A percentile compares a stretch with the other conserved stretches of the same genome.
Conservation (phyloP, 2,329 filamentous ascomycete species). For the Fusarium sp. region DNA sequence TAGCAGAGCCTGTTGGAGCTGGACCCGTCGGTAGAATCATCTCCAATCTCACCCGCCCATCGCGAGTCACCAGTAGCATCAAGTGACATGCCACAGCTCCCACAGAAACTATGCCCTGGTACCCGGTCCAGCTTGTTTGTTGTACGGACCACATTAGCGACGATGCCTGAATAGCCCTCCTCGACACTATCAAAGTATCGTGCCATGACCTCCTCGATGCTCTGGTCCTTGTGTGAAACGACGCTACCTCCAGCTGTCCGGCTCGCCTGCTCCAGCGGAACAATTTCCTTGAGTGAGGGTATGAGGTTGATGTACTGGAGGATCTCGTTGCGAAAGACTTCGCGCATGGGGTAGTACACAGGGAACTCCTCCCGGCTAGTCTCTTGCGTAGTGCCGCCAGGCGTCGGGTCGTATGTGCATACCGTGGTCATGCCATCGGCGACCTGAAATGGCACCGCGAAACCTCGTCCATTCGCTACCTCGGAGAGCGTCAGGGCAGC, state of each 20-base stretch:
- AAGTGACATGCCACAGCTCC: constrained; percentile 79
- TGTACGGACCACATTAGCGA: constrained; percentile 95
- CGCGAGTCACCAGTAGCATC: constrained; percentile 75
- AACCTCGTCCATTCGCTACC: constrained; percentile 92
- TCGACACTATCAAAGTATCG: constrained; percentile 90
- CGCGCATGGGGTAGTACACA: constrained; percentile 86
- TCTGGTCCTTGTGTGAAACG: constrained; percentile 81
- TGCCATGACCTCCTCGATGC: constrained; percentile 91
- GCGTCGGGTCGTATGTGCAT: constrained; percentile 49
- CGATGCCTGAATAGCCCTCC: constrained; percentile 88
- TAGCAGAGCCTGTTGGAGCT: constrained; percentile 71
- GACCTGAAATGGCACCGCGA: constrained; percentile 84
- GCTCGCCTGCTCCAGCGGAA: constrained; percentile 56
- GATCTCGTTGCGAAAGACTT: constrained; percentile 88
- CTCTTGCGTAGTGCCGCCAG: constrained; percentile 40
- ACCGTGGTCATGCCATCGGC: constrained; percentile 76
- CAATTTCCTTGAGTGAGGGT: constrained; percentile 67
- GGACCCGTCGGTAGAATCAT: constrained; percentile 50
- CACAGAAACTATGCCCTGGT: constrained; percentile 65
- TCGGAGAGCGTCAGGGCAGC: constrained; percentile 89
- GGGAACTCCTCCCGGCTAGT: constrained; percentile 50
- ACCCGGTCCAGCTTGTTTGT: constrained; percentile 81
- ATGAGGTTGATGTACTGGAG: constrained; percentile 73
- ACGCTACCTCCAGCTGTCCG: constrained; percentile 55
- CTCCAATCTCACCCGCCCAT: constrained; percentile 74